These are phyloP conservation scores for Avena sativa DNA, from an alignment of 176 grass and related monocot species.

Conservation along the genomic window DNA sequence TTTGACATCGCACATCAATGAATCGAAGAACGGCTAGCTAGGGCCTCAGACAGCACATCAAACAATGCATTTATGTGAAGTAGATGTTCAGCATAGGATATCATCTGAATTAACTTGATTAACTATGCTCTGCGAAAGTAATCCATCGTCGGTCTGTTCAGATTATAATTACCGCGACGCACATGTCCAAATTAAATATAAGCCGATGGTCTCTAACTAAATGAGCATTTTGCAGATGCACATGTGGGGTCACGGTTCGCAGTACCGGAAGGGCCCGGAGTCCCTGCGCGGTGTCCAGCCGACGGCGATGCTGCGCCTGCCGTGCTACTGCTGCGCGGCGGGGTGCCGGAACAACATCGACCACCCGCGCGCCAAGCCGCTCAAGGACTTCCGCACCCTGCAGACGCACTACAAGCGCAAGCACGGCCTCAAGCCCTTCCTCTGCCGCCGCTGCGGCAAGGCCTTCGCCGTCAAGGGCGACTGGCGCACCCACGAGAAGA, in stretches of 20 bases:
- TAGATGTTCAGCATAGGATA: slow-evolving; percentile 31
- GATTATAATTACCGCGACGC: too few relatives aligned
- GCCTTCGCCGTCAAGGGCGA: slow-evolving; percentile 96
- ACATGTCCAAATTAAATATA: not conserved
- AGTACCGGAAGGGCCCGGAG: slow-evolving; percentile 93
- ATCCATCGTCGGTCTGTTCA: not conserved
- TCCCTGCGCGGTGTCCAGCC: slow-evolving; percentile 95
- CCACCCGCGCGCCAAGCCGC: slow-evolving; percentile 85
- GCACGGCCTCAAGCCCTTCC: slow-evolving; percentile 97
- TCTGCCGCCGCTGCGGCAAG: slow-evolving; percentile 97
- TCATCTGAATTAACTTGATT: not conserved
- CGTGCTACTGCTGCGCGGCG: slow-evolving; percentile 97
- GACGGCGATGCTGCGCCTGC: slow-evolving; percentile 94
- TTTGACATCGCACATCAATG: not conserved
- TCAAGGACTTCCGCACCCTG: slow-evolving; percentile 97
- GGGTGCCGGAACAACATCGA: slow-evolving; percentile 98
- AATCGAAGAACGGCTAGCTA: not conserved
- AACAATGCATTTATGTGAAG: slow-evolving; percentile 34
- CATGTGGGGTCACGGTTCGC: slow-evolving; percentile 99
- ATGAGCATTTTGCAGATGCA: slow-evolving; percentile 70
- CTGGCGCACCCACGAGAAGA: slow-evolving; percentile 99
- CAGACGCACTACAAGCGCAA: slow-evolving; percentile 99
- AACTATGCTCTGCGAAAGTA: not conserved
- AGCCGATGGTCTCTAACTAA: not conserved
- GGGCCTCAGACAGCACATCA: not conserved